A percentile compares a stretch with the other conserved stretches of the same genome.
phyloP scores from a whole-genome alignment of 2,329 filamentous ascomycete species.

The Fusarium xylarioides region DNA sequence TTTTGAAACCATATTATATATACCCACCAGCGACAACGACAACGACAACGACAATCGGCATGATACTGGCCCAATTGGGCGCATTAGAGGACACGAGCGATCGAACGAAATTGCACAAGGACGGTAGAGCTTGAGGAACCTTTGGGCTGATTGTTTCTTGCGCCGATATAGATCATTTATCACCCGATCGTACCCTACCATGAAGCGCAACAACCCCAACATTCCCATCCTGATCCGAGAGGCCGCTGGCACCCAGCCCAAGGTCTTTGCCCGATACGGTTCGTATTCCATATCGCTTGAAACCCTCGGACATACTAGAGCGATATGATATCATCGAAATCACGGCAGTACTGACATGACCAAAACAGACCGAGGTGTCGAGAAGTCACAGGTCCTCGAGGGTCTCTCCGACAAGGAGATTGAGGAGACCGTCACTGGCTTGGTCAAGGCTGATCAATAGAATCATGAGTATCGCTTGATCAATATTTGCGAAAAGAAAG shows the following conservation, averaged over 20 bases:
- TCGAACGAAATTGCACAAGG: neutral
- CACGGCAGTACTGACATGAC: slow-evolving; percentile 13
- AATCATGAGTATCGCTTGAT: neutral
- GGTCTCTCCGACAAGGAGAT: slow-evolving; percentile 69
- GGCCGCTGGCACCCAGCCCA: slow-evolving; percentile 83
- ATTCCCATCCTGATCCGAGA: slow-evolving; percentile 95
- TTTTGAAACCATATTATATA: slow-evolving; percentile 25
- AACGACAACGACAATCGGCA: slow-evolving; percentile 1
- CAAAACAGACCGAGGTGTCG: slow-evolving; percentile 62
- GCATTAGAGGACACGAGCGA: neutral
- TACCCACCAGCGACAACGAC: neutral
- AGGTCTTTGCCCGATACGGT: slow-evolving; percentile 95
- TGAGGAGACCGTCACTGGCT: slow-evolving; percentile 64
- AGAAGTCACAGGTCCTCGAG: slow-evolving; percentile 67
- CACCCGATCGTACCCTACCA: slow-evolving; percentile 89
- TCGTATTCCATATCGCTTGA: slow-evolving; percentile 31
- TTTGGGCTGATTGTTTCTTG: slow-evolving; percentile 21
- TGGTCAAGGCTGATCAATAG: slow-evolving; percentile 56
- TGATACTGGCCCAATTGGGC: slow-evolving; percentile 24
- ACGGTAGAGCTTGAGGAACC: neutral
- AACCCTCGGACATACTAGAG: neutral
- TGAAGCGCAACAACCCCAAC: slow-evolving; percentile 99
- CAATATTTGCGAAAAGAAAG: slow-evolving; percentile 1
- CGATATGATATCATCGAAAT: neutral
- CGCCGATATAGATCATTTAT: slow-evolving; percentile 77